Evolutionary conservation across 129 eudicot species (phyloP).

Genomic region (Artemisia annua): DNA sequence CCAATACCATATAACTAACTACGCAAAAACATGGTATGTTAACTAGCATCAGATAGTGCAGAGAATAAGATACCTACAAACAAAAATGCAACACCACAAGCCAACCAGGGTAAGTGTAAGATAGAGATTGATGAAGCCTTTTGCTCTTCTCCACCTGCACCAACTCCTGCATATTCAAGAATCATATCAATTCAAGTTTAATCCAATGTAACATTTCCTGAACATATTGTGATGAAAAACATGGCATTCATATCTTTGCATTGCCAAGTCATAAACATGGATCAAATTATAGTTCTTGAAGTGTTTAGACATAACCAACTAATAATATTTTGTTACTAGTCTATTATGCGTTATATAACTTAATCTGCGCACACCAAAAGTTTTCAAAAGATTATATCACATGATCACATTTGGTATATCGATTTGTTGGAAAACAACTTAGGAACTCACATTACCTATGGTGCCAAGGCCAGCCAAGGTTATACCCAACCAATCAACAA

Average conservation of each 20-base stretch:
- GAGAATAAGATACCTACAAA: slow-evolving; percentile 98
- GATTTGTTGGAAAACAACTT: slow-evolving; percentile 13
- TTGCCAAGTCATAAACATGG: slow-evolving; percentile 8
- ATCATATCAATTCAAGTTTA: background rate
- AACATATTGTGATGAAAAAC: slow-evolving; percentile 7
- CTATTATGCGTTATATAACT: slow-evolving; percentile 6
- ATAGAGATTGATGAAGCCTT: slow-evolving; percentile 68
- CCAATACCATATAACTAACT: background rate
- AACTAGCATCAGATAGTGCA: slow-evolving; percentile 41
- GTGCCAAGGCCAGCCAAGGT: slow-evolving; percentile 94
- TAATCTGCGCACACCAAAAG: slow-evolving; percentile 6
- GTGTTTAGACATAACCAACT: slow-evolving; percentile 14
- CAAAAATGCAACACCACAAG: slow-evolving; percentile 81
- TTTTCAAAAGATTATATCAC: background rate
- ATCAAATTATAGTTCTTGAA: background rate
- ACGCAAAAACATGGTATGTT: background rate
- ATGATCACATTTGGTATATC: slow-evolving; percentile 1
- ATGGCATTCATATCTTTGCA: slow-evolving; percentile 5
- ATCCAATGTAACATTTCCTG: background rate
- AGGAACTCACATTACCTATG: slow-evolving; percentile 81
- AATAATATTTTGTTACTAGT: background rate
- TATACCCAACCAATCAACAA: slow-evolving; percentile 90
- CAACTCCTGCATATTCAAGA: slow-evolving; percentile 67
- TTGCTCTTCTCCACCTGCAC: slow-evolving; percentile 99
- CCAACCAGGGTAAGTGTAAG: slow-evolving; percentile 79